Evolutionary conservation across 1,284 basidiomycete genomes (phyloP), one percentile per base, ranked within the genome.

Genomic region (Takashimella tepidaria): DNA sequence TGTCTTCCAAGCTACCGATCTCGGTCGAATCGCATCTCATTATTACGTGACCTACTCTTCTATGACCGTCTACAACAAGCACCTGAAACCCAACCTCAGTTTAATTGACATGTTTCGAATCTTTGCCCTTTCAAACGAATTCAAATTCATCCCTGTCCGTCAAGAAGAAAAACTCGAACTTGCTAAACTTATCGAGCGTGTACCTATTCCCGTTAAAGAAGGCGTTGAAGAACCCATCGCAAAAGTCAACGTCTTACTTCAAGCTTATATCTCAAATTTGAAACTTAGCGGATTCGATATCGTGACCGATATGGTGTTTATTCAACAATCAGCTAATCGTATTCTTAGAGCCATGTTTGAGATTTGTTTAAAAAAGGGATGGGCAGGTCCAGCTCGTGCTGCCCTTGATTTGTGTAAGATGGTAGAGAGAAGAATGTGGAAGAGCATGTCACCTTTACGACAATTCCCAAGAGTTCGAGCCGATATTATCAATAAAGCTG

Each of bases 131-230:
- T 93, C 90, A 2, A 93, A 97, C 67, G 95, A 98, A 78, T 98
- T 99, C 81, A 97, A 92, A 77, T 78, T 95, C 48, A 82, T 96
- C 40, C 96, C 92, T 1, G 92, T 84, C n/a, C 79, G 81, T 53
- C 82, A 84, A 76, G 82, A 83, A 73, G 89, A 95, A 75, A 93
- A 92, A 71, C 80, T 93, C 3, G 93, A 98, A 68, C 80, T 98
- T 5, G 83, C 84, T n/a, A 96, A 95, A 72, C 78, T 98, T 23
- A 78, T 98, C 41, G 96, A 98, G 72, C 83, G 92, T 12, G 95
- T 98, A 0, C 96, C 95, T 1, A 93, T 98, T 46, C 95, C 96
- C 0, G 88, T 98, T 67, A 98, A 98, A 77, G 96, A 99, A 75
- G 82, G 86, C 47, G 89, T 96, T 4, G 95, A 98, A 61, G 95